These are phyloP conservation scores for Pinus taeda DNA, from an alignment of 75 land plant genomes.

Conservation along the genomic window DNA sequence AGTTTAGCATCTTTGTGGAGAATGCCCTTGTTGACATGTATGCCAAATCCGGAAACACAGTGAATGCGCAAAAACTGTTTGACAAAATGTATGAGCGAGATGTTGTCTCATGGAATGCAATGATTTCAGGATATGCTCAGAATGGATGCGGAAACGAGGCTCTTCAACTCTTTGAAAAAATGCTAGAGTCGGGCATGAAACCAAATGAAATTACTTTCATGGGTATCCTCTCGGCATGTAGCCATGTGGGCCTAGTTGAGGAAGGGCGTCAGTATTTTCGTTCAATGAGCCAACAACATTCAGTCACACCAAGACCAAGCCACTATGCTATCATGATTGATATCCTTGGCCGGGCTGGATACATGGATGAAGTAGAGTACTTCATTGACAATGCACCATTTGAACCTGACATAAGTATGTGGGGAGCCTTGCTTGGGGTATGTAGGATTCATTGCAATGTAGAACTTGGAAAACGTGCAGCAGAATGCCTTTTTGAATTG, in stretches of 20 bases:
- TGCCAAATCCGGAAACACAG: slow-evolving; percentile 19
- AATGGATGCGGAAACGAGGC: slow-evolving; percentile 19
- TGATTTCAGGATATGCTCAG: slow-evolving; percentile 20
- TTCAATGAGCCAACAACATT: slow-evolving; percentile 3
- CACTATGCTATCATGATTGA: slow-evolving; percentile 18
- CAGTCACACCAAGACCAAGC: slow-evolving; percentile 8
- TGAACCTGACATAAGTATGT: slow-evolving; percentile 11
- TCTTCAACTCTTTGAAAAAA: slow-evolving; percentile 14
- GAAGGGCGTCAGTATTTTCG: slow-evolving; percentile 10
- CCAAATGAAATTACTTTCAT: slow-evolving; percentile 19
- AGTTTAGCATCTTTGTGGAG: background rate
- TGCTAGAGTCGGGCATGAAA: slow-evolving; percentile 9
- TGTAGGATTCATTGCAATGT: slow-evolving; percentile 16
- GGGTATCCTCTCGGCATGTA: slow-evolving; percentile 8
- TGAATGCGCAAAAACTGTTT: slow-evolving; percentile 12
- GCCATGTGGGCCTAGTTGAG: slow-evolving; percentile 13
- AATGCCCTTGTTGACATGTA: slow-evolving; percentile 21
- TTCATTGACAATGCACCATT: slow-evolving; percentile 12
- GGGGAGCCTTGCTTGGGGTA: slow-evolving; percentile 22
- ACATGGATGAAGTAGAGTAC: slow-evolving; percentile 17
- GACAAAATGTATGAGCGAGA: background rate
- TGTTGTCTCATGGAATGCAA: slow-evolving; percentile 21
- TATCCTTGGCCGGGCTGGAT: slow-evolving; percentile 19
- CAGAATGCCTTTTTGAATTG: slow-evolving; percentile 11
- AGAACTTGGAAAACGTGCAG: slow-evolving; percentile 15